Evolutionary conservation across 306 rosid genomes (phyloP).

Genomic region (Prunus campanulata): DNA sequence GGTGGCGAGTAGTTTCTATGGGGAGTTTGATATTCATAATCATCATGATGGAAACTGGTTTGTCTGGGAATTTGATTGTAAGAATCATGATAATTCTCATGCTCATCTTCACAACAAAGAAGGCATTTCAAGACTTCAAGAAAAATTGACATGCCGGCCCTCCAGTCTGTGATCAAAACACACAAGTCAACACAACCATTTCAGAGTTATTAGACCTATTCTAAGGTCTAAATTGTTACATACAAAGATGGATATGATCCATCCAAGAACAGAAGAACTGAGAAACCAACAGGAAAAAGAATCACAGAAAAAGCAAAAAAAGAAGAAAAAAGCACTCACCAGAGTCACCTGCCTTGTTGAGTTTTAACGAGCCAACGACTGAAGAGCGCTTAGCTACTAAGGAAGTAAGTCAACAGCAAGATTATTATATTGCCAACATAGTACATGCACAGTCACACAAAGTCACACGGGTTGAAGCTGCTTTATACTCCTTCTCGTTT

Average conservation of each 20-base stretch:
- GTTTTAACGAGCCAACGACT: not conserved
- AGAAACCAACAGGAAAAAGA: not conserved
- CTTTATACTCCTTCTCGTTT: too few species aligned
- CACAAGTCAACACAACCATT: too few species aligned
- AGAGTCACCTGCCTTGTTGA: not conserved
- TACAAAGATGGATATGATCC: too few species aligned
- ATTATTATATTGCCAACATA: too few species aligned
- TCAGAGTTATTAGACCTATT: too few species aligned
- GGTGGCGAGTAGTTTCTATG: not conserved
- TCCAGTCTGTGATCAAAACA: too few species aligned
- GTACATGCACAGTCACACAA: too few species aligned
- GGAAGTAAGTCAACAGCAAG: not conserved
- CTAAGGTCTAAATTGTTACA: too few species aligned
- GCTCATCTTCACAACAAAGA: constrained; percentile 19
- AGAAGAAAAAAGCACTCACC: not conserved
- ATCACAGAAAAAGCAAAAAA: not conserved
- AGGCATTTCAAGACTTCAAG: constrained; percentile 8
- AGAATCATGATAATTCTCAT: not conserved
- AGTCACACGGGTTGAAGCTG: too few species aligned
- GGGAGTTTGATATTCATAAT: not conserved
- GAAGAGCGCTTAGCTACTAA: not conserved
- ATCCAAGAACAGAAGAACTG: not conserved
- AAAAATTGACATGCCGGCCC: not conserved
- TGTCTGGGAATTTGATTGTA: not conserved
- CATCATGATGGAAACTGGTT: not conserved